Evolutionary conservation across 225 moss, liverwort and hornwort genomes (phyloP).

Genomic region (Sphagnum tenellum): DNA sequence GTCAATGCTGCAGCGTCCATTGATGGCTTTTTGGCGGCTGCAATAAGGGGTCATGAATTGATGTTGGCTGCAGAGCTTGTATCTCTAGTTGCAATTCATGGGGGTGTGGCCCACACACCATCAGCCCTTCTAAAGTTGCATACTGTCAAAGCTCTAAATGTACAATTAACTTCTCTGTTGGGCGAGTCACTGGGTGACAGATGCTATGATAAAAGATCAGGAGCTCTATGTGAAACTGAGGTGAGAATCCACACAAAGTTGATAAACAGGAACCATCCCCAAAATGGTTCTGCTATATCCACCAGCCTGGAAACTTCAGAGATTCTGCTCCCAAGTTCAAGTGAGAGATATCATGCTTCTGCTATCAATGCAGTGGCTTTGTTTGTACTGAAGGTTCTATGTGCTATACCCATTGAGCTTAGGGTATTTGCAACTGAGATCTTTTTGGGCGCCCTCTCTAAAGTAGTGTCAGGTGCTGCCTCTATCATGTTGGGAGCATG

Average conservation of each 20-base stretch:
- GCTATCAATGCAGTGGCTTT: constrained; percentile 14
- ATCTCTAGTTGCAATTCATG: constrained; percentile 62
- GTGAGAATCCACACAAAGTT: too few relatives aligned
- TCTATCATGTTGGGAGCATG: constrained; percentile 37
- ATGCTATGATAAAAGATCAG: too few relatives aligned
- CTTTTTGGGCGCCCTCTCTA: constrained; percentile 56
- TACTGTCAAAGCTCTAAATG: constrained; percentile 60
- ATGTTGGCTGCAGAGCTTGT: constrained; percentile 48
- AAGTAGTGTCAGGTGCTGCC: constrained; percentile 33
- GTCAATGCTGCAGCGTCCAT: constrained; percentile 48
- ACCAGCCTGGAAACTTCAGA: constrained; percentile 5
- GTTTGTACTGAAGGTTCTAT: constrained; percentile 54
- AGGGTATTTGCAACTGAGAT: constrained; percentile 58
- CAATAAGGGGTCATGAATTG: constrained; percentile 39
- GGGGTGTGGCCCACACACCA: constrained; percentile 59
- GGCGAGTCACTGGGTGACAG: constrained; percentile 16
- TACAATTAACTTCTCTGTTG: constrained; percentile 32
- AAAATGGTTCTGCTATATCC: background rate
- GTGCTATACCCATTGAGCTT: constrained; percentile 48
- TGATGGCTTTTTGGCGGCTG: constrained; percentile 56
- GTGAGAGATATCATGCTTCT: background rate
- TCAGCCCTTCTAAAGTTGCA: constrained; percentile 68
- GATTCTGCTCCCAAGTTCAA: background rate
- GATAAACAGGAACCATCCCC: too few relatives aligned
- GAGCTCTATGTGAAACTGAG: too few relatives aligned